These are phyloP conservation scores for Rhodocollybia butyracea DNA, from an alignment of 768 basidiomycete species.

Conservation along the genomic window DNA sequence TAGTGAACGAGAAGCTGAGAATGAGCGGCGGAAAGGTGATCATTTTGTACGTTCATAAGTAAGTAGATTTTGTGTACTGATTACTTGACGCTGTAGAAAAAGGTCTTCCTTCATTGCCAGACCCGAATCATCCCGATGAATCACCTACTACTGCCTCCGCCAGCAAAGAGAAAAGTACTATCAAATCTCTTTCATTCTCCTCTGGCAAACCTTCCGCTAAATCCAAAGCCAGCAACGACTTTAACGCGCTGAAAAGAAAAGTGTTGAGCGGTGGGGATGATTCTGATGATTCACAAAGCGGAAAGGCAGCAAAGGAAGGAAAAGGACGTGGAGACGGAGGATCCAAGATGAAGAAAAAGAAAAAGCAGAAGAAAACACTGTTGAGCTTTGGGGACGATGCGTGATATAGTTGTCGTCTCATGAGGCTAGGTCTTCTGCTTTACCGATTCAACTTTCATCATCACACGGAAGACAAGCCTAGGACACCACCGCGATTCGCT, in stretches of 20 bases:
- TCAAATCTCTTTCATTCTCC: slow-evolving; percentile 7
- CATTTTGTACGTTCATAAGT: neutral
- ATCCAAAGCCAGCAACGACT: neutral
- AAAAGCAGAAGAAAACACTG: slow-evolving; percentile 5
- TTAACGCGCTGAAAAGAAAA: slow-evolving; percentile 1
- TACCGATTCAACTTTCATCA: no score
- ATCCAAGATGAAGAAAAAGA: slow-evolving; percentile 6
- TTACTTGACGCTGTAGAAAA: slow-evolving; percentile 25
- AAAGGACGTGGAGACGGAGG: neutral
- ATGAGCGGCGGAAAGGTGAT: slow-evolving; percentile 50
- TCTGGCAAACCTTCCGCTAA: neutral
- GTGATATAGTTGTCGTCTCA: no score
- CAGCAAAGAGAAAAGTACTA: neutral
- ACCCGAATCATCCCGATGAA: slow-evolving; percentile 9
- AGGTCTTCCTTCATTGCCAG: slow-evolving; percentile 36
- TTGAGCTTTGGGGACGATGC: slow-evolving; percentile 8
- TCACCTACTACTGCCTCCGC: neutral
- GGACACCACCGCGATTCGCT: no score
- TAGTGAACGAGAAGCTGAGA: slow-evolving; percentile 50
- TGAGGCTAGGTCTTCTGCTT: no score
- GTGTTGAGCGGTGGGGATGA: neutral
- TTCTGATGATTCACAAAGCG: neutral
- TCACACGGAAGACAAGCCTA: no score
- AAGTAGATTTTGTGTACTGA: neutral
- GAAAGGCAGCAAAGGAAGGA: neutral